Evolutionary conservation across 148 eudicot genomes (phyloP).

Genomic region (Rhododendron ferrugineum): DNA sequence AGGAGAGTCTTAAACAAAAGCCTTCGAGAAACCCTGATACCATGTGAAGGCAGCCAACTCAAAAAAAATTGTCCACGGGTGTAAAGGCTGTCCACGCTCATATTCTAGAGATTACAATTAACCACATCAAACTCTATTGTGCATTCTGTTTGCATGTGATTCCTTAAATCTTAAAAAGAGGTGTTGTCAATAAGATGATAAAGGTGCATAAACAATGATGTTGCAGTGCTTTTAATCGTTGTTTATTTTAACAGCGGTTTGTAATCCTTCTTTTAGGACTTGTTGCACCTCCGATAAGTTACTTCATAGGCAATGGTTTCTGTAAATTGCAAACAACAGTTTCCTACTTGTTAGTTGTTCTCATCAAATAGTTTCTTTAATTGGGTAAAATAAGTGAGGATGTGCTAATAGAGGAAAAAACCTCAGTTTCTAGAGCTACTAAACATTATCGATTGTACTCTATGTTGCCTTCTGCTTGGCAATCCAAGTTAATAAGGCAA

Average conservation of each 20-base stretch:
- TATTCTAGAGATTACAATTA: neutral
- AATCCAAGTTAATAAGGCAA: neutral
- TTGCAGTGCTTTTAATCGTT: neutral
- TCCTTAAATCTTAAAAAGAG: neutral
- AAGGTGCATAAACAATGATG: neutral
- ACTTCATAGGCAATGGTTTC: neutral
- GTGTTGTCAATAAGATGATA: neutral
- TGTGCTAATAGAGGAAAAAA: neutral
- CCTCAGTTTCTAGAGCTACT: neutral
- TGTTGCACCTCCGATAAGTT: neutral
- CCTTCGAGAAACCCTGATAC: neutral
- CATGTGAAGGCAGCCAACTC: neutral
- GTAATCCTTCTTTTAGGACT: neutral
- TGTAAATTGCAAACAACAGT: neutral
- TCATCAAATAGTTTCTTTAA: neutral
- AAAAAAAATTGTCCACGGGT: neutral
- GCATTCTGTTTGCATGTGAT: neutral
- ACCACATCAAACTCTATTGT: neutral
- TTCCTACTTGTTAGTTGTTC: neutral
- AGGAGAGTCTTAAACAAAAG: neutral
- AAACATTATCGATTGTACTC: neutral
- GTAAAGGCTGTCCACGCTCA: neutral
- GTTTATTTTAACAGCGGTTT: neutral
- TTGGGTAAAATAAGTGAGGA: neutral
- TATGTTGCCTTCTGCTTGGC: neutral